Evolutionary conservation across 768 basidiomycete genomes (phyloP).

Genomic region (Plicaturopsis crispa): DNA sequence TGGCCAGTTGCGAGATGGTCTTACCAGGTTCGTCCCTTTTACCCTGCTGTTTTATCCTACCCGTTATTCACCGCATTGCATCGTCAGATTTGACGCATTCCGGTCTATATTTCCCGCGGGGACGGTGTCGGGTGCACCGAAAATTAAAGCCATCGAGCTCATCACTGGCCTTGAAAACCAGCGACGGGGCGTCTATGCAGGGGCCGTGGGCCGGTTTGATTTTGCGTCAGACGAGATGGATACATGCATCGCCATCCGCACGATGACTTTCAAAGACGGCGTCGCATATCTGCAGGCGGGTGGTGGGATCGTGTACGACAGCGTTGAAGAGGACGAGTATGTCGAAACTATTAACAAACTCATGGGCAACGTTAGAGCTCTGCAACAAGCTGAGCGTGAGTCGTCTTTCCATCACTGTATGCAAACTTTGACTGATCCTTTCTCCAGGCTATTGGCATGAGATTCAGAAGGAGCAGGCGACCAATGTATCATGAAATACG

Average conservation of each 20-base stretch:
- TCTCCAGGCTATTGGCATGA: slow-evolving; percentile 62
- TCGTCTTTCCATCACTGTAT: slow-evolving; percentile 10
- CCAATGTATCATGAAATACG: too few relatives aligned
- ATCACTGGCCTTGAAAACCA: slow-evolving; percentile 82
- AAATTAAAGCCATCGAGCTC: slow-evolving; percentile 97
- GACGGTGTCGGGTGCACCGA: slow-evolving; percentile 97
- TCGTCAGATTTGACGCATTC: slow-evolving; percentile 88
- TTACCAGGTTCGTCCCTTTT: slow-evolving; percentile 56
- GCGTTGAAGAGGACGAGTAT: slow-evolving; percentile 96
- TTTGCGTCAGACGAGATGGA: slow-evolving; percentile 95
- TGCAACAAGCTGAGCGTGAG: slow-evolving; percentile 86
- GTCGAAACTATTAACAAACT: slow-evolving; percentile 94
- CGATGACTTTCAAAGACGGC: slow-evolving; percentile 95
- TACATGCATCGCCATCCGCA: slow-evolving; percentile 97
- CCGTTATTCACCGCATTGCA: neutral
- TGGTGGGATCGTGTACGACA: slow-evolving; percentile 96
- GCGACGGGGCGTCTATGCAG: slow-evolving; percentile 90
- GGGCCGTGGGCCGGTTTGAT: slow-evolving; percentile 97
- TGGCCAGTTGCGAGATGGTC: slow-evolving; percentile 71
- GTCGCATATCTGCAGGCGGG: slow-evolving; percentile 91
- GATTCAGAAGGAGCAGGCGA: slow-evolving; percentile 36
- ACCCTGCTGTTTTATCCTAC: neutral
- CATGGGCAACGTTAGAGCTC: slow-evolving; percentile 74
- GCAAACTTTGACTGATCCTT: slow-evolving; percentile 12
- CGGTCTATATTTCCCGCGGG: slow-evolving; percentile 98